Base-by-base conservation (phyloP, 192 early-diverging fungal species). In the Entomortierella beljakovae region DNA sequence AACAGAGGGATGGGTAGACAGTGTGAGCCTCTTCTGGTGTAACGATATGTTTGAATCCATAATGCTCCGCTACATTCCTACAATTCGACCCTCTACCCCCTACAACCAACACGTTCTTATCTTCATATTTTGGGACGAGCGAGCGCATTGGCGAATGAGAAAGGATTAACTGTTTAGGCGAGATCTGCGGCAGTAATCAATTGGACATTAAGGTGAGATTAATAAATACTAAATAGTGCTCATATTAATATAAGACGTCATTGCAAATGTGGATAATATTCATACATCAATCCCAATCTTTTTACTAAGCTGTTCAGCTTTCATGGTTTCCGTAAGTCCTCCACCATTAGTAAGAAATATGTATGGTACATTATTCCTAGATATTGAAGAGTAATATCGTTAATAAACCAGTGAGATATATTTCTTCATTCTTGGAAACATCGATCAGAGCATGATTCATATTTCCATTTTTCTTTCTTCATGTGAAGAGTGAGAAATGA, bases 271-370 rank as follows among this genome's bases (percentile, higher is more conserved):
- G 38, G 40, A 32, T 22, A 37, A 23, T 3, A 16, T 58, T 29
- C 51, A 71, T 82, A 85, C 88, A 25, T 81, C 48, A 26, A 90
- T 61, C 29, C 82, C 90, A 34, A 94, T 71, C 50, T 83, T 82
- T 49, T 77, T 31, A 34, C 84, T 88, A 42, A 98, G 84, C 56
- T 94, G 90, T 2, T 61, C 64, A 0, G 95, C 93, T 74, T 95
- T 96, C 43, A 71, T 71, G 3, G 79, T 80, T 79, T 97, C 95
- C 0, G 88, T 86, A 11, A 94, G 83, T 15, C 95, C 95, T 51
- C 95, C 95, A 31, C 96, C 96, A 65, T 98, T 98, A 3, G 96
- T 97, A 67, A 98, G 67, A 16, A 96, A 84, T 31, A 95, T 88
- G 81, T 89, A 94, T 22, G 94, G 94, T 25, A 94, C 87, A 23